Evolutionary conservation across 2,329 filamentous ascomycete genomes (phyloP).

Genomic region (Verticillium klebahnii): DNA sequence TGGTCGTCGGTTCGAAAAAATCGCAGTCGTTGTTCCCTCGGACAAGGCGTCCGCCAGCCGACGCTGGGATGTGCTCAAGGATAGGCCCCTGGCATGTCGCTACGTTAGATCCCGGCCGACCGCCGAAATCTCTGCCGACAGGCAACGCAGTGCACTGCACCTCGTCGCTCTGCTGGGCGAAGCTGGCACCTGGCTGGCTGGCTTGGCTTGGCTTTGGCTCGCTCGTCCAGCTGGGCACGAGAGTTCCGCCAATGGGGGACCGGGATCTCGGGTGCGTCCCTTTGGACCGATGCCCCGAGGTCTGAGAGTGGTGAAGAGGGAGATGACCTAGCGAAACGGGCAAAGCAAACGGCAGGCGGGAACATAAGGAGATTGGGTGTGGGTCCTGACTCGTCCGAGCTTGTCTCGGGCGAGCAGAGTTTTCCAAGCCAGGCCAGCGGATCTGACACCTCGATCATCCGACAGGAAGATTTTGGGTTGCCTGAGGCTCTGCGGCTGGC

Average conservation of each 20-base stretch:
- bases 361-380: not conserved
- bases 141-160: not conserved
- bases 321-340: not conserved
- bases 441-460: not conserved
- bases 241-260: not conserved
- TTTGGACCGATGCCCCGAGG: not conserved
- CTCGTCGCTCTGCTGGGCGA: not conserved
- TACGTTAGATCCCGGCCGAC: not conserved
- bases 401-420: not conserved
- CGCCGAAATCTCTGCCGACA: not conserved
- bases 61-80: not conserved
- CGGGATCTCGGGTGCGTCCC: not conserved
- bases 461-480: not conserved
- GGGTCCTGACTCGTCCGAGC: not conserved
- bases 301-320: not conserved
- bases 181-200: not conserved
- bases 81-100: not conserved
- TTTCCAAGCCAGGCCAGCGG: not conserved
- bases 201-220: not conserved
- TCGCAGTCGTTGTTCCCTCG: not conserved
- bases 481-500: not conserved
- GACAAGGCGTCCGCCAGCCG: not conserved
- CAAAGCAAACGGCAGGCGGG: not conserved
- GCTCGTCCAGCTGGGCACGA: not conserved
- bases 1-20: not conserved